These are phyloP conservation scores for Drechslerella stenobrocha DNA, from an alignment of 2,329 filamentous ascomycete genomes.

Conservation along the genomic window DNA sequence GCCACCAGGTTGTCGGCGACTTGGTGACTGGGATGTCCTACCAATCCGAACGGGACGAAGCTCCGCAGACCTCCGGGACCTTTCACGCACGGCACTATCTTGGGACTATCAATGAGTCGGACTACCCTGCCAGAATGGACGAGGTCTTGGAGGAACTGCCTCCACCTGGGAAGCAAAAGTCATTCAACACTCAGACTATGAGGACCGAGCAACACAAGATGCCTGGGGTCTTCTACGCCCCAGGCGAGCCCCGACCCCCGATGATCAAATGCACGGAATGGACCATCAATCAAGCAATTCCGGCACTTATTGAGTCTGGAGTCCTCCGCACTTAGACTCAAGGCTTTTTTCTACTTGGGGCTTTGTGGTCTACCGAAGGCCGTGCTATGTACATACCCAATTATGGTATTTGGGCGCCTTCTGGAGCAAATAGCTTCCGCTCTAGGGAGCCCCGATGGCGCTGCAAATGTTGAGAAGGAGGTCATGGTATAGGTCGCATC, in stretches of 20 bases:
- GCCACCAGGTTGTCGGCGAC: slow-evolving; percentile 22
- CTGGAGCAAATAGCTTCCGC: no score
- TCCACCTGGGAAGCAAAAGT: slow-evolving; percentile 16
- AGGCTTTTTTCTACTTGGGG: no score
- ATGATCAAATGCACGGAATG: slow-evolving; percentile 33
- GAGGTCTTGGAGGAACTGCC: slow-evolving; percentile 11
- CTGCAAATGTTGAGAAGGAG: no score
- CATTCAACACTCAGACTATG: slow-evolving; percentile 21
- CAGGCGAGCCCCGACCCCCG: slow-evolving; percentile 14
- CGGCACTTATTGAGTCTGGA: slow-evolving; percentile 7
- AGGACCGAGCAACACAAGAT: slow-evolving; percentile 32
- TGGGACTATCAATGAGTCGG: slow-evolving; percentile 5
- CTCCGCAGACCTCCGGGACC: not conserved
- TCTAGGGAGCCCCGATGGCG: no score
- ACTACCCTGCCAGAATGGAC: slow-evolving; percentile 19
- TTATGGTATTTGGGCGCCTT: no score
- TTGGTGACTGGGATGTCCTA: slow-evolving; percentile 30
- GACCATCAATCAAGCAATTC: slow-evolving; percentile 28
- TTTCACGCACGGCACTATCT: slow-evolving; percentile 15
- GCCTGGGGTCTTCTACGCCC: slow-evolving; percentile 21
- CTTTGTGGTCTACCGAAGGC: no score
- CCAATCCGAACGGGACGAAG: not conserved
- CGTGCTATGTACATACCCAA: no score
- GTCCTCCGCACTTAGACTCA: no score
- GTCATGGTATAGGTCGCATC: no score